Evolutionary conservation across 495 filamentous ascomycete species (phyloP).

Genomic region (Penicillium dipodomyicola): DNA sequence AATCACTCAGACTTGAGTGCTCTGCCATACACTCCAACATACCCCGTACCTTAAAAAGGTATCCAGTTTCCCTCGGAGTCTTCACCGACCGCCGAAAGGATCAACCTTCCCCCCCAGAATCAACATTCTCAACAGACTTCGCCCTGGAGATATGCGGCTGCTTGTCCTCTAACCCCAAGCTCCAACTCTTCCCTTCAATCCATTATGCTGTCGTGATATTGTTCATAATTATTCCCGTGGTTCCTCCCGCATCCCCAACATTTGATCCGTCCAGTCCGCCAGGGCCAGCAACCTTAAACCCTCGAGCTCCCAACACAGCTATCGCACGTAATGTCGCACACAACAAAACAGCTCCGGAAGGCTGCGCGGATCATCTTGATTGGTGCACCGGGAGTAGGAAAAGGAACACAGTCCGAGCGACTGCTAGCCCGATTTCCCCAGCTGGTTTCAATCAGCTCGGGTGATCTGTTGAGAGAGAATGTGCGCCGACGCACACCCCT

Average conservation of each 20-base stretch:
- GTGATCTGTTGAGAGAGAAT: slow-evolving; percentile 89
- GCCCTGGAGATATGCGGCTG: slow-evolving; percentile 6
- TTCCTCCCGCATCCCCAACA: slow-evolving; percentile 8
- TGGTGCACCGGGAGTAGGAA: slow-evolving; percentile 88
- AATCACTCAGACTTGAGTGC: neutral
- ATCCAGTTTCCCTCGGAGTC: slow-evolving; percentile 20
- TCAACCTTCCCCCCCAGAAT: slow-evolving; percentile 31
- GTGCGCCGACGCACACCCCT: slow-evolving; percentile 81
- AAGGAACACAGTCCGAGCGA: slow-evolving; percentile 91
- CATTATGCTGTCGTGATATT: neutral
- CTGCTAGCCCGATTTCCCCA: slow-evolving; percentile 83
- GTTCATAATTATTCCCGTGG: neutral
- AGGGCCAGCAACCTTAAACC: neutral
- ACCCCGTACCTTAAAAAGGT: neutral
- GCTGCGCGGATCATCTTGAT: slow-evolving; percentile 93
- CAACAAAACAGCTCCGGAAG: slow-evolving; percentile 58
- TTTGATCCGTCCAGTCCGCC: slow-evolving; percentile 1
- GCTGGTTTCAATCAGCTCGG: slow-evolving; percentile 87
- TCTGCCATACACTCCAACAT: neutral
- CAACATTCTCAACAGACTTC: slow-evolving; percentile 1
- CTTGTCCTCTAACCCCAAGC: neutral
- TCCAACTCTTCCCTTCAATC: neutral
- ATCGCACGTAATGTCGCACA: slow-evolving; percentile 20
- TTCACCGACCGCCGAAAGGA: slow-evolving; percentile 44
- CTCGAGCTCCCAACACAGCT: neutral